A percentile compares a stretch with the other conserved stretches of the same genome.
These are phyloP conservation scores for Candolleomyces eurysporus DNA, from an alignment of 768 basidiomycete species.

Conservation along the genomic window DNA sequence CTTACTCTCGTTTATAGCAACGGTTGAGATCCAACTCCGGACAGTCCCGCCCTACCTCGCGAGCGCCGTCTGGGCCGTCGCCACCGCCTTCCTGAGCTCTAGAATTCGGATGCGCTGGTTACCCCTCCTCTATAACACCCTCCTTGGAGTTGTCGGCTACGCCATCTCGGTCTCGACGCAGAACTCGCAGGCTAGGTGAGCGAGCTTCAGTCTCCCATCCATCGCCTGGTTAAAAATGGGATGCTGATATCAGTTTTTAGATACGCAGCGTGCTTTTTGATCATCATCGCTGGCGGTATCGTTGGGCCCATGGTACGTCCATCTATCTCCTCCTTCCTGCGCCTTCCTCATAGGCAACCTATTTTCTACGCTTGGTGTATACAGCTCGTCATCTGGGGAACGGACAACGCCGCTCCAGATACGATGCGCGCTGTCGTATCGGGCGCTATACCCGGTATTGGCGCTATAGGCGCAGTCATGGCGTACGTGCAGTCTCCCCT, in stretches of 20 bases:
- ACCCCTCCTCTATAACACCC: conserved; percentile 30
- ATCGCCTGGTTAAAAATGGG: neutral
- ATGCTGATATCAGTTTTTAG: conserved; percentile 2
- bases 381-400: conserved; percentile 43
- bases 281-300: conserved; percentile 36
- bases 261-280: conserved; percentile 48
- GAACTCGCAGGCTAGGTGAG: conserved; percentile 36
- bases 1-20: conserved; percentile 24
- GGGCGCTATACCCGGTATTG: conserved; percentile 44
- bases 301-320: conserved; percentile 32
- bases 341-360: neutral
- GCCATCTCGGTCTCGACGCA: conserved; percentile 40
- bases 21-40: conserved; percentile 44
- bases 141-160: conserved; percentile 41
- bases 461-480: conserved; percentile 43
- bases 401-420: conserved; percentile 49
- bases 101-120: conserved; percentile 34
- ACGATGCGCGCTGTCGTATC: conserved; percentile 46
- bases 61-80: conserved; percentile 38
- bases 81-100: conserved; percentile 32
- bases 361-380: no score
- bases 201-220: neutral
- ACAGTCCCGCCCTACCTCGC: conserved; percentile 50
- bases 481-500: conserved; percentile 28
- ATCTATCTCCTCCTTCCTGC: neutral